Conservation (phyloP, 2,329 filamentous ascomycete genomes). For the Aspergillus sp. region DNA sequence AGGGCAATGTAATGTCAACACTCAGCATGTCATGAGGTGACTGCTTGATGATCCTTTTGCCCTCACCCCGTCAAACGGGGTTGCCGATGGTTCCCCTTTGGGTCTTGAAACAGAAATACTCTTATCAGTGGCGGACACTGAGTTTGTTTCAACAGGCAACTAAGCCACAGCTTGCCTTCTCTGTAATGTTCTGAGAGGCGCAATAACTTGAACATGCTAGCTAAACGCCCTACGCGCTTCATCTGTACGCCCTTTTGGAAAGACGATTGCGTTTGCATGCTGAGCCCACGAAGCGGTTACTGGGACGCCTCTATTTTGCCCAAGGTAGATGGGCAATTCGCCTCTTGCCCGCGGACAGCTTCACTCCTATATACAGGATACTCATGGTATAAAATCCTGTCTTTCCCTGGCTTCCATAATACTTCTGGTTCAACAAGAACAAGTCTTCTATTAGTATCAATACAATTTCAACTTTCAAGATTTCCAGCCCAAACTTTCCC, state of each 20-base stretch:
- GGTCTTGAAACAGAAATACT: neutral
- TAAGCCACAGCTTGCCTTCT: neutral
- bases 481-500: neutral
- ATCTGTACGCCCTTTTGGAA: neutral
- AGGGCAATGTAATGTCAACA: no score
- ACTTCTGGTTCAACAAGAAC: no score
- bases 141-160: neutral
- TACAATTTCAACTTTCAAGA: no score
- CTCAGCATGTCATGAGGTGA: neutral
- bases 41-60: neutral
- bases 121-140: neutral
- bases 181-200: neutral
- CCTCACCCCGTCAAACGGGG: neutral
- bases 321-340: neutral
- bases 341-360: neutral
- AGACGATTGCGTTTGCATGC: neutral
- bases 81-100: neutral
- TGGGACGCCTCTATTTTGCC: no score
- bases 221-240: neutral
- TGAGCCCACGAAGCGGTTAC: neutral
- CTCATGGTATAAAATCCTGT: no score
- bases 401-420: no score
- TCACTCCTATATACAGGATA: neutral
- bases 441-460: no score
- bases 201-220: neutral